Percentiles rank a stretch among this genome's conserved stretches.
These are phyloP conservation scores for Dioscorea cayenensis DNA, from an alignment of 116 monocot species.

Conservation along the genomic window DNA sequence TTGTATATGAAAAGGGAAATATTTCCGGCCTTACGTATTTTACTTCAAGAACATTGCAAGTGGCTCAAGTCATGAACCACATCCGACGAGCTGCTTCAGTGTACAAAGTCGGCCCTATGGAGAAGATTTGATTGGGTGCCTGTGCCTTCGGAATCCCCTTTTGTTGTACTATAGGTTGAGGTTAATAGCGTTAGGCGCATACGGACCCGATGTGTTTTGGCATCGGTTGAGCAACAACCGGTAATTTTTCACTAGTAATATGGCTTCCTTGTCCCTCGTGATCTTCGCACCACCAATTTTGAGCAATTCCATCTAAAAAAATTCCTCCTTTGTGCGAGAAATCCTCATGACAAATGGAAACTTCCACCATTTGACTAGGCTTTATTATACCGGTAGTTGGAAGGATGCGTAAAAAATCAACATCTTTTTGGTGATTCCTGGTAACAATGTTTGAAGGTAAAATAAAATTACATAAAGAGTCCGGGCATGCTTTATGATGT, in stretches of 20 bases:
- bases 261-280: conserved; percentile 52
- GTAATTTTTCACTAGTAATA: conserved; percentile 47
- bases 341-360: conserved; percentile 66
- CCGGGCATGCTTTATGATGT: no score
- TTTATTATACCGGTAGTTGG: conserved; percentile 64
- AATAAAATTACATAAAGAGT: no score
- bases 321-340: conserved; percentile 54
- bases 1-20: no score
- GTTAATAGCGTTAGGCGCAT: conserved; percentile 35
- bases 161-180: conserved; percentile 2
- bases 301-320: conserved; percentile 65
- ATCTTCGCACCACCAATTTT: conserved; percentile 68
- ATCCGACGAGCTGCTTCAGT: no score
- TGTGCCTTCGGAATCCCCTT: conserved; percentile 21
- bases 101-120: no score
- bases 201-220: conserved; percentile 39
- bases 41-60: no score
- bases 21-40: no score
- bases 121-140: no score
- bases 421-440: neutral
- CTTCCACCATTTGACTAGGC: conserved; percentile 53
- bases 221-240: conserved; percentile 41
- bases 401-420: conserved; percentile 30
- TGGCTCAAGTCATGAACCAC: no score
- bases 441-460: neutral